Evolutionary conservation across 1,284 basidiomycete genomes (phyloP).

Genomic region (Chiua sp.): DNA sequence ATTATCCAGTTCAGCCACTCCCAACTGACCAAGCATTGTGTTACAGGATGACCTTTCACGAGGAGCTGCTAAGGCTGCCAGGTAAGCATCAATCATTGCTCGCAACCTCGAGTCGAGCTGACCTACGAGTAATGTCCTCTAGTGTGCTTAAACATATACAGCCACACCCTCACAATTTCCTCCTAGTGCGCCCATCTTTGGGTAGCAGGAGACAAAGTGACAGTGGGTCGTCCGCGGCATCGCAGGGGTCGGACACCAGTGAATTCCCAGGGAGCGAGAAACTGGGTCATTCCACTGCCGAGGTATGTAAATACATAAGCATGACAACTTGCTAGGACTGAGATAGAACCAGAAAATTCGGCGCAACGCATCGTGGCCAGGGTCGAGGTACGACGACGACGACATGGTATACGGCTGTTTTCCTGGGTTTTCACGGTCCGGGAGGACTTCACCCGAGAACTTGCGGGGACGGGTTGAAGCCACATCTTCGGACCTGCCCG

Average conservation of each 20-base stretch:
- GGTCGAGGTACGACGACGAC: background rate
- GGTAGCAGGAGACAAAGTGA: background rate
- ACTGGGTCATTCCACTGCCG: background rate
- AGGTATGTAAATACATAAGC: background rate
- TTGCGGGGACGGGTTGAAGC: too few relatives aligned
- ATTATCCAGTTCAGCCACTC: background rate
- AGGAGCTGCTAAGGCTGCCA: background rate
- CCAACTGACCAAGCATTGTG: background rate
- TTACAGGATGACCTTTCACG: constrained; percentile 4
- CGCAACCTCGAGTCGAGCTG: too few relatives aligned
- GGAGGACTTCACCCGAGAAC: too few relatives aligned
- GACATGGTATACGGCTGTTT: background rate
- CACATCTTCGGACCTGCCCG: too few relatives aligned
- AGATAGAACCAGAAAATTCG: background rate
- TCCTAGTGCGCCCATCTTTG: too few relatives aligned
- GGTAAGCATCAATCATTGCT: too few relatives aligned
- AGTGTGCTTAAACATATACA: too few relatives aligned
- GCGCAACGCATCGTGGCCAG: background rate
- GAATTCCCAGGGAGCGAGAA: background rate
- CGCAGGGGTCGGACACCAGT: background rate
- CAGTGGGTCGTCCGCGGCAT: background rate
- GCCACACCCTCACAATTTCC: too few relatives aligned
- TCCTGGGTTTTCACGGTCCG: too few relatives aligned
- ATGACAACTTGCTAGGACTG: background rate
- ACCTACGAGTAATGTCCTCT: too few relatives aligned